Evolutionary conservation across 2,329 filamentous ascomycete species (phyloP).

Genomic region (Neophaeococcomyces aloes): DNA sequence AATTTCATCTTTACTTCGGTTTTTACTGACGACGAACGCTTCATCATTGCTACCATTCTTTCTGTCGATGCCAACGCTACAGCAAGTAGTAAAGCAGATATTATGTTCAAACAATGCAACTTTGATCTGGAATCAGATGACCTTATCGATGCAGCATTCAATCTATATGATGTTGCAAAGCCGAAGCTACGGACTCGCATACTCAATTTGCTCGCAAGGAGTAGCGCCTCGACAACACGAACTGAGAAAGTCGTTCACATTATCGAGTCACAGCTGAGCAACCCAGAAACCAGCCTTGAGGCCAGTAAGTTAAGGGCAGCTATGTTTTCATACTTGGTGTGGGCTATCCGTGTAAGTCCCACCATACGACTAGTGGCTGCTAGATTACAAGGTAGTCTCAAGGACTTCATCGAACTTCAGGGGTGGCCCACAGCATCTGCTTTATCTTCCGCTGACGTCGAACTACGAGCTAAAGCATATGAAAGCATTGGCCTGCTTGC

Average conservation of each 20-base stretch:
- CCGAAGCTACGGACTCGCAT: conserved; percentile 67
- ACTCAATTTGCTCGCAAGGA: conserved; percentile 65
- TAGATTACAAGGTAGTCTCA: conserved; percentile 52
- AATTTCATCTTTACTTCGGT: conserved; percentile 72
- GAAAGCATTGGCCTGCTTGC: conserved; percentile 80
- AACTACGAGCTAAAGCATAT: conserved; percentile 69
- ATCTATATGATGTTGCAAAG: conserved; percentile 61
- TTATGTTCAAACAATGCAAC: conserved; percentile 69
- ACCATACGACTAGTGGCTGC: conserved; percentile 57
- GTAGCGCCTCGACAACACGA: conserved; percentile 60
- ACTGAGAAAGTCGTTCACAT: conserved; percentile 57
- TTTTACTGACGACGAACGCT: conserved; percentile 72
- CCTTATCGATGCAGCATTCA: conserved; percentile 57
- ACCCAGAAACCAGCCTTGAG: conserved; percentile 53
- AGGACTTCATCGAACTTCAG: conserved; percentile 64
- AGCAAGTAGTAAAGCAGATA: conserved; percentile 75
- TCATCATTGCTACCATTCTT: conserved; percentile 73
- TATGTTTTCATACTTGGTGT: conserved; percentile 77
- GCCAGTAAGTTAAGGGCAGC: conserved; percentile 69
- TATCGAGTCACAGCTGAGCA: conserved; percentile 54
- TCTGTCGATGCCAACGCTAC: conserved; percentile 72
- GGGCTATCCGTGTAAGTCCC: conserved; percentile 65
- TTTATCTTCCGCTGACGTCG: conserved; percentile 48
- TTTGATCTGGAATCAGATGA: conserved; percentile 56
- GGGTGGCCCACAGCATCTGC: conserved; percentile 65